A percentile compares a stretch with the other conserved stretches of the same genome.
Conservation (phyloP, 2,329 filamentous ascomycete species). For the Hypoxylon sp. region DNA sequence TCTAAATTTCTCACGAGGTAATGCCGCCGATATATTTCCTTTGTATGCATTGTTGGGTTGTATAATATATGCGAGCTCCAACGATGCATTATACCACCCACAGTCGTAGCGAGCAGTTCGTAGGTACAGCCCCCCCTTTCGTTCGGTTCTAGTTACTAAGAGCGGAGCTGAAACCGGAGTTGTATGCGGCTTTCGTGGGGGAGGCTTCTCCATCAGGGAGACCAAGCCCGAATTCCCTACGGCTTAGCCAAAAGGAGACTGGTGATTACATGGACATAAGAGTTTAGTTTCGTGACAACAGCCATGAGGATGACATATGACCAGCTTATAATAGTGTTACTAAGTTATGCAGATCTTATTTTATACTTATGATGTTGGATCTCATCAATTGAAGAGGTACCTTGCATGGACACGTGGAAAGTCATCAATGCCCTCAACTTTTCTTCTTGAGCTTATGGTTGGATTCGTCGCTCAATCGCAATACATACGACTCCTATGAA, state of each 20-base stretch:
- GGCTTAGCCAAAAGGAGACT: slow-evolving; percentile 36
- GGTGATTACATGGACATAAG: slow-evolving; percentile 20
- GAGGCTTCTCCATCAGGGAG: slow-evolving; percentile 24
- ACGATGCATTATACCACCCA: slow-evolving; percentile 20
- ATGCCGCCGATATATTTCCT: slow-evolving; percentile 37
- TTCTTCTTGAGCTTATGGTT: no score
- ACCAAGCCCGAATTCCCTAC: slow-evolving; percentile 34
- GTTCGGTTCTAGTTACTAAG: slow-evolving; percentile 32
- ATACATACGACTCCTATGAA: no score
- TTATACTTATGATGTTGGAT: not conserved
- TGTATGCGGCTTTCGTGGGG: slow-evolving; percentile 34
- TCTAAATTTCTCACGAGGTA: slow-evolving; percentile 32
- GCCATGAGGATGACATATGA: not conserved
- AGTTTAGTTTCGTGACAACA: slow-evolving; percentile 6
- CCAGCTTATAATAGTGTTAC: no score
- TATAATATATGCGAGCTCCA: slow-evolving; percentile 41
- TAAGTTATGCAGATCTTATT: no score
- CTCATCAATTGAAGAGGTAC: not conserved
- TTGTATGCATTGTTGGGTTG: slow-evolving; percentile 28
- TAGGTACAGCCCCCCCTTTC: not conserved
- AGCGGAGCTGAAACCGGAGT: slow-evolving; percentile 34
- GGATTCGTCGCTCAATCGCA: no score
- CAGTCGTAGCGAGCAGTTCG: slow-evolving; percentile 2
- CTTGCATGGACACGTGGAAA: no score
- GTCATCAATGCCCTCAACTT: no score